Evolutionary conservation across 2,329 filamentous ascomycete genomes (phyloP).

Genomic region (Fusarium temperatum): DNA sequence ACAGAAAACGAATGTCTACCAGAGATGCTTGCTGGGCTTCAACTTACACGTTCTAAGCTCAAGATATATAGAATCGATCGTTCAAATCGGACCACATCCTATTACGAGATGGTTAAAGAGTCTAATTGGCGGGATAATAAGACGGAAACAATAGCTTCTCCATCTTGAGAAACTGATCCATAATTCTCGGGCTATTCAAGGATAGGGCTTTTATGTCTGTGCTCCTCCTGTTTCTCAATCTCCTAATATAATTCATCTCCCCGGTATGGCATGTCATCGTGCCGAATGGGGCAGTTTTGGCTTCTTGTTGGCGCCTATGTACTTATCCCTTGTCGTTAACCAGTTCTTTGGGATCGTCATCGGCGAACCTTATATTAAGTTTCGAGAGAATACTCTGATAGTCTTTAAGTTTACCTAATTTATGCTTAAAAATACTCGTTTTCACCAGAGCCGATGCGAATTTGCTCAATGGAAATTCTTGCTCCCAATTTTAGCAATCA

Average conservation of each 20-base stretch:
- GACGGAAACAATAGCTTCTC: not conserved
- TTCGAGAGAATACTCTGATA: rapidly evolving
- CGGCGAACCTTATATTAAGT: not conserved
- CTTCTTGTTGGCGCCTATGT: not conserved
- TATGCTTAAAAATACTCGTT: not conserved
- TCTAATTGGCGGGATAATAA: constrained; percentile 21
- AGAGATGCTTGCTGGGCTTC: not conserved
- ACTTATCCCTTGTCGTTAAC: not conserved
- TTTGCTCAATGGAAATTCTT: not conserved
- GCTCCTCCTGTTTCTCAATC: not conserved
- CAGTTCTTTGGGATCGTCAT: not conserved
- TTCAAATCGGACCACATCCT: not conserved
- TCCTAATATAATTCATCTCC: not conserved
- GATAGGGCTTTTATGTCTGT: not conserved
- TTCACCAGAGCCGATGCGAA: too few species aligned
- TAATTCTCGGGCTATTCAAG: not conserved
- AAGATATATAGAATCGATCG: not conserved
- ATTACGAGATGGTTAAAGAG: not conserved
- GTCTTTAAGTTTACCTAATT: not conserved
- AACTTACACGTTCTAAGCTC: not conserved
- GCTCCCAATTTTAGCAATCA: too few species aligned
- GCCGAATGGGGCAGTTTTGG: not conserved
- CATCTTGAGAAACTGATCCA: not conserved
- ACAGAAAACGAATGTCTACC: constrained; percentile 20
- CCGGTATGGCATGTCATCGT: not conserved